These are phyloP conservation scores for Hypoxylon trugodes DNA, from an alignment of 495 filamentous ascomycete species.

Conservation along the genomic window DNA sequence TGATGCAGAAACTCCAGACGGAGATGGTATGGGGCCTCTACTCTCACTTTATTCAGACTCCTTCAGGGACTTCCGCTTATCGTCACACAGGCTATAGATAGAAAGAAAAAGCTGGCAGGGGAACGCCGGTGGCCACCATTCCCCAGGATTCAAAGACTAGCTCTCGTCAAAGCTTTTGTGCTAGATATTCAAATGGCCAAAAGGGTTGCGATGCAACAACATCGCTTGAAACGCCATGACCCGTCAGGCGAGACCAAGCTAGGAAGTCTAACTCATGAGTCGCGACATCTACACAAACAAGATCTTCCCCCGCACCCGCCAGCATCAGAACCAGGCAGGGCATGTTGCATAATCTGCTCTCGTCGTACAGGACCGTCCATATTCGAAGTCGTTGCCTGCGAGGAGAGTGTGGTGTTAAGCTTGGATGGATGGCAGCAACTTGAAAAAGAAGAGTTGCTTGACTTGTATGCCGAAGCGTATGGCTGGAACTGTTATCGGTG, in stretches of 20 bases:
- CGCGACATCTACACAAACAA: slow-evolving; percentile 33
- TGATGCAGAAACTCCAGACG: slow-evolving; percentile 30
- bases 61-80: slow-evolving; percentile 19
- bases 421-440: slow-evolving; percentile 30
- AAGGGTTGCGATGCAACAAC: slow-evolving; percentile 28
- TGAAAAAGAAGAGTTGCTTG: slow-evolving; percentile 21
- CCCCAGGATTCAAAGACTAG: slow-evolving; percentile 23
- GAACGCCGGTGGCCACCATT: slow-evolving; percentile 31
- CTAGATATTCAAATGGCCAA: slow-evolving; percentile 34
- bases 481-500: slow-evolving; percentile 34
- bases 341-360: slow-evolving; percentile 31
- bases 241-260: slow-evolving; percentile 19
- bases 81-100: slow-evolving; percentile 17
- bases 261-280: slow-evolving; percentile 27
- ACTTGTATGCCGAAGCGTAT: slow-evolving; percentile 35
- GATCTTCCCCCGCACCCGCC: slow-evolving; percentile 7
- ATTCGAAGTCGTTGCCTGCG: slow-evolving; percentile 34
- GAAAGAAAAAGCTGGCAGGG: slow-evolving; percentile 8
- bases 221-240: slow-evolving; percentile 23
- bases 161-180: slow-evolving; percentile 29
- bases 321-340: slow-evolving; percentile 7
- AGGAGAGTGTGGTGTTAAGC: slow-evolving; percentile 36
- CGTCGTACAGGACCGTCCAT: slow-evolving; percentile 31
- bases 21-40: slow-evolving; percentile 30
- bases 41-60: slow-evolving; percentile 11